A percentile compares a stretch with the other conserved stretches of the same genome.
Conservation (phyloP, 2,329 filamentous ascomycete genomes). For the Colletotrichum sp. region DNA sequence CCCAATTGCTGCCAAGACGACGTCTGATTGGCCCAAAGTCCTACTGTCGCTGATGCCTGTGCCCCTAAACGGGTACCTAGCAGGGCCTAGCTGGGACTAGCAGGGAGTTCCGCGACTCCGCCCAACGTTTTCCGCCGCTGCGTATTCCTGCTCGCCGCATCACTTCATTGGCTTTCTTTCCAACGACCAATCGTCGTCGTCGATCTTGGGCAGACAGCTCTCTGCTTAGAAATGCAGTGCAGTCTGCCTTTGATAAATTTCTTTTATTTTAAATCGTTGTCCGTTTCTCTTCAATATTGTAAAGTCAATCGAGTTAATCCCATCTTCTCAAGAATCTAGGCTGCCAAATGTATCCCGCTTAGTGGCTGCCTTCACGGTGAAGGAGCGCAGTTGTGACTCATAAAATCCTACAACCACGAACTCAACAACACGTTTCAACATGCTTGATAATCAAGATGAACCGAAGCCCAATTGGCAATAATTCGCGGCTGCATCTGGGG, state of each 20-base stretch:
- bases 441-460: background rate
- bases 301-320: background rate
- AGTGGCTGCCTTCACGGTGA: background rate
- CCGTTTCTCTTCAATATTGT: background rate
- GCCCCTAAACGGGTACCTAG: background rate
- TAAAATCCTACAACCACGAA: background rate
- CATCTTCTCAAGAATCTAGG: background rate
- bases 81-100: background rate
- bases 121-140: slow-evolving; percentile 11
- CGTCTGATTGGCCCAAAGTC: background rate
- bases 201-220: background rate
- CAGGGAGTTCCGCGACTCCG: background rate
- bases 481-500: too few species aligned
- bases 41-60: background rate
- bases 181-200: background rate
- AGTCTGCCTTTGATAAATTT: background rate
- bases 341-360: background rate
- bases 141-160: background rate
- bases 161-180: background rate
- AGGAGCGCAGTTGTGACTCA: background rate
- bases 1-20: accelerated
- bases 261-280: accelerated
- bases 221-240: background rate
- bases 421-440: background rate
- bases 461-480: background rate